Base-by-base conservation (phyloP, 1,139 yeast genomes). In the Hyphopichia fennica region DNA sequence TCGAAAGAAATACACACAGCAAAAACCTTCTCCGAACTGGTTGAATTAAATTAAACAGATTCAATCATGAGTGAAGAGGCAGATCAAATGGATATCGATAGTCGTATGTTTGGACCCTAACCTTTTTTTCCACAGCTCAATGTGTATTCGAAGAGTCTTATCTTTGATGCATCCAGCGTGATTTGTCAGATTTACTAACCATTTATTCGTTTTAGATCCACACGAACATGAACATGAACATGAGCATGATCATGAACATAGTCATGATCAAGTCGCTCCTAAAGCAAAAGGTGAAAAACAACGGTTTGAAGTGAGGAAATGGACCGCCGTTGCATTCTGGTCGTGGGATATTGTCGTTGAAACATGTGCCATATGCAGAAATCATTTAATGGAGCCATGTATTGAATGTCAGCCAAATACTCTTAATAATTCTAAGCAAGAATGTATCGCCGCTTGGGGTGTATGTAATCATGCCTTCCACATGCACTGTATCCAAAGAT, bases 321-420 rank as follows among this genome's bases (percentile, higher is more conserved):
- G 99, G 99, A 90, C 96, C 14, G 98, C 99, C 0, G 99, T 95
- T 41, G 98, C 99, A 15, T 90, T 93, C 60, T 95, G 99, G 99
- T 90, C 97, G 1, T 95, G 99, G 99, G 98, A 82, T 75, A 87
- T 90, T 46, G 95, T 84, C 40, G 96, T 93, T 45, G 99, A 95
- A 54, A 90, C 89, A 44, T 95, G 99, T 72, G 98, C 99, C 36
- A 95, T 95, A 62, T 95, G 99, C 75, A 81, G 99, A 58, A 95
- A 93, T 65, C 98, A 93, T 66, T 79, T 93, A 54, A 95, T 95
- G 99, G 99, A 95, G 56, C 95, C 95, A 19, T 95, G 99, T 65
- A 93, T 95, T 52, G 99, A 91, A 62, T 95, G 99, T 62, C 96
- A 90, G 63, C 87, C 96, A 15, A 84, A 85, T 56, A 84, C 86